Evolutionary conservation across 148 eudicot genomes (phyloP).

Genomic region (Tetragonia tetragonoides): DNA sequence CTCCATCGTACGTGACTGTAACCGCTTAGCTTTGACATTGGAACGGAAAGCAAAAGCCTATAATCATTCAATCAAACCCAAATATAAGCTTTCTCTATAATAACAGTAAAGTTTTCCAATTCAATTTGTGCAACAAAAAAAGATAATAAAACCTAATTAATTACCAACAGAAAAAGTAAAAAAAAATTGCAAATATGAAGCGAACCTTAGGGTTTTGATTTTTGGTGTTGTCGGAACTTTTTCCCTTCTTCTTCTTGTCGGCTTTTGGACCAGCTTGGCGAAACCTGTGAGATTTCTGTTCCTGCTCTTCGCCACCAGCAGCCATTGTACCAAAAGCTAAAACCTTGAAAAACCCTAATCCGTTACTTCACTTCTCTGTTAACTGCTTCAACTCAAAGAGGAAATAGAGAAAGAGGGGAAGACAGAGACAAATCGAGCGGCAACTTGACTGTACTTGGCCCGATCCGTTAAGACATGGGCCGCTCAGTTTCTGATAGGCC

Average conservation of each 20-base stretch:
- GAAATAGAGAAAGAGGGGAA: too few species aligned
- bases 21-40: conserved; percentile 67
- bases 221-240: conserved; percentile 24
- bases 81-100: too few species aligned
- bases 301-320: conserved; percentile 31
- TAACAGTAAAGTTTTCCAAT: background rate
- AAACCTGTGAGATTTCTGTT: conserved; percentile 60
- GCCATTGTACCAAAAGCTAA: conserved; percentile 40
- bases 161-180: background rate
- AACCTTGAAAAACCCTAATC: conserved; percentile 10
- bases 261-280: conserved; percentile 59
- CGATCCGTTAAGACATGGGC: too few species aligned
- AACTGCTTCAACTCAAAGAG: too few species aligned
- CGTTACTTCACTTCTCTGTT: too few species aligned
- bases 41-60: conserved; percentile 84
- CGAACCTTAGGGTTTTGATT: conserved; percentile 76
- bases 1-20: conserved; percentile 66
- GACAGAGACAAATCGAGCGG: too few species aligned
- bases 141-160: background rate
- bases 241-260: conserved; percentile 35
- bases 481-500: too few species aligned
- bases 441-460: too few species aligned
- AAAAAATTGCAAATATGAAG: background rate
- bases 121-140: background rate
- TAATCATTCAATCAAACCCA: conserved; percentile 4